Evolutionary conservation across 2,329 filamentous ascomycete species (phyloP).

Genomic region (Aspergillus spinulosporus): DNA sequence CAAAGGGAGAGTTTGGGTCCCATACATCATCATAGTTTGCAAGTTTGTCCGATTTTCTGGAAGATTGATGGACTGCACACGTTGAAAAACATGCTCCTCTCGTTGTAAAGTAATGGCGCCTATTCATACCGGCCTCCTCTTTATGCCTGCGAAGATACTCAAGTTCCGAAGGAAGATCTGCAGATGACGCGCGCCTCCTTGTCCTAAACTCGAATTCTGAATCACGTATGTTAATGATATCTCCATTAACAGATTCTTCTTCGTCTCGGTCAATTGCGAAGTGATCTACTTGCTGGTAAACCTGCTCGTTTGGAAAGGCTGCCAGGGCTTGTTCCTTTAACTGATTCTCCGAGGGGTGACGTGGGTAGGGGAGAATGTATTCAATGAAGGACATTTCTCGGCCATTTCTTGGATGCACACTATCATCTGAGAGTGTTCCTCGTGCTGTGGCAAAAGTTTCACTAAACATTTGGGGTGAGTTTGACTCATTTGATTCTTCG

Average conservation of each 20-base stretch:
- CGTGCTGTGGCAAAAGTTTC: conserved; percentile 35
- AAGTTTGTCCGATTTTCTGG: conserved; percentile 7
- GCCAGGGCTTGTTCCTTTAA: conserved; percentile 64
- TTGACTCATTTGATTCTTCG: conserved; percentile 46
- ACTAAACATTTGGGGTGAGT: conserved; percentile 47
- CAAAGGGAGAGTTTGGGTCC: conserved; percentile 36
- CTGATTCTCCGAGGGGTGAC: conserved; percentile 75
- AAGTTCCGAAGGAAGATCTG: conserved; percentile 67
- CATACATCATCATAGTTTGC: conserved; percentile 19
- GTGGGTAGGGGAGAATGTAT: conserved; percentile 76
- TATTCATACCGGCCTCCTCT: conserved; percentile 58
- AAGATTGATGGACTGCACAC: conserved; percentile 23
- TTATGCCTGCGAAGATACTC: conserved; percentile 78
- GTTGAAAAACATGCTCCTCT: conserved; percentile 34
- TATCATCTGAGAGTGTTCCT: conserved; percentile 34
- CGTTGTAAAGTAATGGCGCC: conserved; percentile 35
- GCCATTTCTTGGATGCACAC: conserved; percentile 50
- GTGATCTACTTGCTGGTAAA: conserved; percentile 49
- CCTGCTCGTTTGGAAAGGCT: conserved; percentile 51
- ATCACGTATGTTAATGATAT: conserved; percentile 17
- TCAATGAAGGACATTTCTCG: conserved; percentile 74
- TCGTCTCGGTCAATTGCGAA: conserved; percentile 47
- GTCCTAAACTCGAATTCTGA: background rate
- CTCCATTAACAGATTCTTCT: conserved; percentile 37
- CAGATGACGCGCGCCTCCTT: conserved; percentile 46